Base-by-base conservation (phyloP, 306 rosid genomes). In the Rosa persica region DNA sequence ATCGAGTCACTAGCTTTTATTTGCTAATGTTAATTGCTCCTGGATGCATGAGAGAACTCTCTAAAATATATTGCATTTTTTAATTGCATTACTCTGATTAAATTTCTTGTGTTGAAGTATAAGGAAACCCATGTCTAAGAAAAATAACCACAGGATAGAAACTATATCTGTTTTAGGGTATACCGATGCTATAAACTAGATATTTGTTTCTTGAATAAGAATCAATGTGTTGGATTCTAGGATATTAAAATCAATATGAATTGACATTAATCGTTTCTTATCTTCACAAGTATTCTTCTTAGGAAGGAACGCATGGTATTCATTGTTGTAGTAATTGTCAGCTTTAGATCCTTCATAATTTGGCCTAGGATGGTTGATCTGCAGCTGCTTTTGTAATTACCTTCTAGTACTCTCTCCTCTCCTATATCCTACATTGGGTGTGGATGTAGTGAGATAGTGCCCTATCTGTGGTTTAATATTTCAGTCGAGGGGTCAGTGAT, bases 1-100 rank as follows among this genome's bases (percentile, higher is more conserved):
- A 34, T 20, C 23, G 70, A 71, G 20, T 67, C 83, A 65, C 81
- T 74, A 11, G 20, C 73, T 77, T 44, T 23, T 16, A 42, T 57
- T 58, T 75, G 39, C 51, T 61, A 23, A 30, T 44, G 49, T 10
- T 43, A 11, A 22, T 68, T 40, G 43, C 78, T 76, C 67, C 9
- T 55, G 17, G 13, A 30, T 46, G 69, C 11, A 5, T 47, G 1
- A 61, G 54, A 78, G 15, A 27, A 6, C 49, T 57, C 4, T 55
- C 43, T 42, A 39, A 22, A 55, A 11, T 38, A 62, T n/a, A 25
- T 54, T 12, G 5, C 20, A 34, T 72, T 30, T 27, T 67, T 23
- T 25, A 6, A 27, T 70, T 58, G 6, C 27, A 49, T 48, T 34
- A 5, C 20, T 43, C 15, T 27, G 19, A 39, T 55, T 55, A 62